Evolutionary conservation across 257 asterid species (phyloP).

Genomic region (Solanum pennellii): DNA sequence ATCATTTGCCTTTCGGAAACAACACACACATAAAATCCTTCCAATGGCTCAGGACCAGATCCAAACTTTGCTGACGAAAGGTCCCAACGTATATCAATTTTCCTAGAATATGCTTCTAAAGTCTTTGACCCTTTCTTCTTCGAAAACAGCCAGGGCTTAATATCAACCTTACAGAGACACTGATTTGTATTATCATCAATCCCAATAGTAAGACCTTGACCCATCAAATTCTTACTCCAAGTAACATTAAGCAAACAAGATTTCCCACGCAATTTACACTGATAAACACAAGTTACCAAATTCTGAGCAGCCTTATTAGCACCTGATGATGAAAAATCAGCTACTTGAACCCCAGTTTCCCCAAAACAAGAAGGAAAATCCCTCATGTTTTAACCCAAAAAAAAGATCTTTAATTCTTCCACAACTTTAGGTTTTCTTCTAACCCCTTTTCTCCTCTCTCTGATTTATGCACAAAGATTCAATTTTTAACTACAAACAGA

Average conservation of each 20-base stretch:
- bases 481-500: constrained; percentile 2
- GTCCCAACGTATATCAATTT: constrained; percentile 35
- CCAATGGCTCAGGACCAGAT: constrained; percentile 37
- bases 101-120: constrained; percentile 28
- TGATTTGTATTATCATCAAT: constrained; percentile 29
- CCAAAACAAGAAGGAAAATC: constrained; percentile 52
- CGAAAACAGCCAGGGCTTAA: constrained; percentile 42
- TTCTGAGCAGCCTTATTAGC: constrained; percentile 26
- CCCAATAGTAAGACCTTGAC: constrained; percentile 34
- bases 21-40: constrained; percentile 28
- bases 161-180: constrained; percentile 32
- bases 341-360: constrained; percentile 49
- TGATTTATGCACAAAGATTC: constrained; percentile 8
- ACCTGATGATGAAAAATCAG: constrained; percentile 35
- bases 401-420: not conserved
- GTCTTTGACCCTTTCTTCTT: constrained; percentile 39
- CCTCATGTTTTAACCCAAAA: constrained; percentile 13
- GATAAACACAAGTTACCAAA: constrained; percentile 30
- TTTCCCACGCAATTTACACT: constrained; percentile 30
- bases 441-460: not conserved
- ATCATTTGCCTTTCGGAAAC: constrained; percentile 28
- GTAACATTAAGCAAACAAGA: constrained; percentile 23
- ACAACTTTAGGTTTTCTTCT: not conserved
- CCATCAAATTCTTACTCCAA: constrained; percentile 46
- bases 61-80: constrained; percentile 34